These are phyloP conservation scores for Alternaria sp. DNA, from an alignment of 2,329 filamentous ascomycete species.

Conservation along the genomic window DNA sequence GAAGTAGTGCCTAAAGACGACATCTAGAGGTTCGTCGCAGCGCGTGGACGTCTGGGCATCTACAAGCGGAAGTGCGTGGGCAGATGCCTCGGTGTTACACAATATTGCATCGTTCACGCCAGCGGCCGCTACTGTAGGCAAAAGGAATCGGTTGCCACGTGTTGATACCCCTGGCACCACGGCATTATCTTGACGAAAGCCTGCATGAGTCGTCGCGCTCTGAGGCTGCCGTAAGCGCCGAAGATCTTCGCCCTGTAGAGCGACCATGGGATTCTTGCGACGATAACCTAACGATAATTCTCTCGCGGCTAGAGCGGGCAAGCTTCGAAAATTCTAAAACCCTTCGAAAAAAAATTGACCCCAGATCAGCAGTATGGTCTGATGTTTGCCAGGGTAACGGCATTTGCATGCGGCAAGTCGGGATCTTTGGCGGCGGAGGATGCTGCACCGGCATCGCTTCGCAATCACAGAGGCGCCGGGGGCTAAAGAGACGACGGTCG, in stretches of 20 bases:
- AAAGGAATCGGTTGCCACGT: conserved; percentile 42
- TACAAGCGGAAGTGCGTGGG: conserved; percentile 3
- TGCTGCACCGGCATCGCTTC: conserved; percentile 12
- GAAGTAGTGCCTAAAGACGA: conserved; percentile 20
- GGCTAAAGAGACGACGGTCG: background rate
- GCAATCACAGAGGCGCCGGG: conserved; percentile 15
- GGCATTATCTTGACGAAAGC: conserved; percentile 30
- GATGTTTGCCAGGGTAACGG: conserved; percentile 25
- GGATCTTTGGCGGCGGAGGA: conserved; percentile 5
- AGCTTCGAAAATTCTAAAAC: background rate
- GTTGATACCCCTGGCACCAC: conserved; percentile 32
- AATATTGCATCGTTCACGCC: conserved; percentile 34
- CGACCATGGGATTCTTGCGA: conserved; percentile 14
- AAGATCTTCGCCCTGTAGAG: conserved; percentile 27
- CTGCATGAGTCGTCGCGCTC: conserved; percentile 38
- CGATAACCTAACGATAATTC: conserved; percentile 18
- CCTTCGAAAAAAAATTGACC: conserved; percentile 4
- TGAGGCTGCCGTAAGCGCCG: conserved; percentile 26
- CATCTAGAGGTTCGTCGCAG: conserved; percentile 3
- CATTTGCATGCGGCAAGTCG: conserved; percentile 23
- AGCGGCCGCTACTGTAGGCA: conserved; percentile 34
- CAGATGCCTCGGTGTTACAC: conserved; percentile 15
- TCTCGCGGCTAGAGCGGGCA: conserved; percentile 17
- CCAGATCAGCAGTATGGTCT: conserved; percentile 20
- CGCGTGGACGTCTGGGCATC: background rate